Evolutionary conservation across 192 early-diverging fungal species (phyloP), one percentile per base, ranked within the genome.

Genomic region (Dimargaris xerosporica): DNA sequence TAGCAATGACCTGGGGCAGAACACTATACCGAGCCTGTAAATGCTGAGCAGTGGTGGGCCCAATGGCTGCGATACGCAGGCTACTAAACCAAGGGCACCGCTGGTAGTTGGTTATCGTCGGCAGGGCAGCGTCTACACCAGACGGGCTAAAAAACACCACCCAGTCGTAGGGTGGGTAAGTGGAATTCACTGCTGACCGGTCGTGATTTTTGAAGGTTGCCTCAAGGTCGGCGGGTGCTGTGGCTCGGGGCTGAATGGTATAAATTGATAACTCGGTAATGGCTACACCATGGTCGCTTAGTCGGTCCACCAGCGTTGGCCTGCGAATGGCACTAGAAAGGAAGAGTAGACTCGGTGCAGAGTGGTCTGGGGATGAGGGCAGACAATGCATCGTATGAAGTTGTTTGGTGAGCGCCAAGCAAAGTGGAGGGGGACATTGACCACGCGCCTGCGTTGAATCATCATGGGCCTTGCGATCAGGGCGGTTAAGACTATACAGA

Each of bases 111-210:
- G 21, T 12, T 2, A 48, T 48, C 12, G 52, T 26, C 23, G 52
- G 52, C 3, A 21, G 12, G 9, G 52, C 26, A 26, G 52, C 52
- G 26, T 53, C 52, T 5, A 53, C 52, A 25, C 52, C 52, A 13
- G 52, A 53, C 1, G 52, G 52, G 26, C 52, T 53, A 26, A 53
- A 53, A 53, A 53, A 53, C 4, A 26, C 52, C 23, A 53, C 52
- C 52, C 52, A 53, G 52, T 26, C 21, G 21, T 48, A 17, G 19
- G 47, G 19, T 48, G 47, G 16, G 4, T 48, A 12, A 11, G 47
- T 23, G 47, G 47, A 5, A 2, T 17, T 48, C 2, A 48, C 11
- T 12, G 47, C 19, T 48, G 47, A 48, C 21, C 12, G 47, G 21
- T 48, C 21, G 47, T 2, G 4, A 2, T 11, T 23, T 4, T 2